A percentile compares a stretch with the other conserved stretches of the same genome.
phyloP scores from a whole-genome alignment of 805 yeast species.

The Pachysolen tannophilus region DNA sequence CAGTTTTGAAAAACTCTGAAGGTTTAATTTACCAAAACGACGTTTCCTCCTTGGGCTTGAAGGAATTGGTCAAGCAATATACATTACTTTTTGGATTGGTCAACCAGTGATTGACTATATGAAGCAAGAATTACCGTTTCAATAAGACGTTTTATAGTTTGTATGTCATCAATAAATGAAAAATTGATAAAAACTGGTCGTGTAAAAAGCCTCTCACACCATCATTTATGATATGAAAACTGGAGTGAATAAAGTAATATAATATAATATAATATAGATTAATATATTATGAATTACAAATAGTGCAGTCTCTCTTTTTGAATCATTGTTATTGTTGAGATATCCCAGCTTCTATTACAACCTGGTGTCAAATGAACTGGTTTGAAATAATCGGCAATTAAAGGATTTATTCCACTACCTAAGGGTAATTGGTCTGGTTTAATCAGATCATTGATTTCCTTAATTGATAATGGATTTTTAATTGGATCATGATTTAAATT shows the following conservation, averaged over 20 bases:
- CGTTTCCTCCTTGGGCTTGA: constrained; percentile 12
- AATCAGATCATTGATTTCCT: constrained; percentile 22
- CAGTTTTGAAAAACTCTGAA: background rate
- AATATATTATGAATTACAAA: too few species aligned
- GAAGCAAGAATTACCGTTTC: too few species aligned
- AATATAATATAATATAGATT: too few species aligned
- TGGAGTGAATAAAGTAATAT: too few species aligned
- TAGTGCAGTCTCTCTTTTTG: too few species aligned
- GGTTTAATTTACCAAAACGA: constrained; percentile 7
- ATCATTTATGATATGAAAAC: too few species aligned
- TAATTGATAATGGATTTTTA: constrained; percentile 29
- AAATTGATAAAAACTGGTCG: too few species aligned
- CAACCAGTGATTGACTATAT: constrained; percentile 3
- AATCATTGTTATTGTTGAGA: too few species aligned
- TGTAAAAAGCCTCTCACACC: too few species aligned
- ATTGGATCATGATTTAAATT: constrained; percentile 28
- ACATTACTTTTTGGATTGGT: constrained; percentile 21
- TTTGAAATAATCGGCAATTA: constrained; percentile 43
- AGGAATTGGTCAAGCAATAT: constrained; percentile 18
- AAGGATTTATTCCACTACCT: constrained; percentile 47
- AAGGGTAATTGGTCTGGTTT: constrained; percentile 29
- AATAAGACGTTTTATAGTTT: too few species aligned
- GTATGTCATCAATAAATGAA: too few species aligned
- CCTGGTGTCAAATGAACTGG: constrained; percentile 50
- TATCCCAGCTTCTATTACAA: too few species aligned